phyloP scores from a whole-genome alignment of 768 basidiomycete genomes.

The Amanita fuliginea region DNA sequence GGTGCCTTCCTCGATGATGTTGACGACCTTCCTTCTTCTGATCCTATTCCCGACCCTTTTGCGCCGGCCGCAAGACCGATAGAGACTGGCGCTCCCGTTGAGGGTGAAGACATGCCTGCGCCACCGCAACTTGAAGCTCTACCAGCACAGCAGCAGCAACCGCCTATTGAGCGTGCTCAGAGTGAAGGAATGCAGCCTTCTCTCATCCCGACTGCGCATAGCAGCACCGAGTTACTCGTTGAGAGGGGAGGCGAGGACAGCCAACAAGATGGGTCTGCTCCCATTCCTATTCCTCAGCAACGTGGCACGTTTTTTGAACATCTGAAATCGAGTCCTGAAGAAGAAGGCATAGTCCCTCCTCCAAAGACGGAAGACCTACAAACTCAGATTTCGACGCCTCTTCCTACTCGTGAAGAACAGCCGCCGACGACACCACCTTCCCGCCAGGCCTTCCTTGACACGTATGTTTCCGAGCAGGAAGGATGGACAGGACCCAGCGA shows the following conservation, averaged over 20 bases:
- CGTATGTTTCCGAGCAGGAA: not conserved
- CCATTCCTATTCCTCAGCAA: not conserved
- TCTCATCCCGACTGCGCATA: not conserved
- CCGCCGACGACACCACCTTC: not conserved
- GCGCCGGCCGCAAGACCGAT: constrained; percentile 7
- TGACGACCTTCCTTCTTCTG: constrained; percentile 27
- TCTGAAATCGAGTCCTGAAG: not conserved
- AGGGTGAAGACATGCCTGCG: not conserved
- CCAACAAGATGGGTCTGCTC: not conserved
- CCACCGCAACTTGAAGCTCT: not conserved
- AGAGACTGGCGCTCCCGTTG: not conserved
- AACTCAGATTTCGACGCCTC: not conserved
- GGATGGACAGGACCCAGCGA: constrained; percentile 2
- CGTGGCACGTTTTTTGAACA: not conserved
- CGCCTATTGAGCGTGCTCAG: not conserved
- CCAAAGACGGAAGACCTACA: not conserved
- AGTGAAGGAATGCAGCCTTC: not conserved
- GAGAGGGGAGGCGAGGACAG: not conserved
- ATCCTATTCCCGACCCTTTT: constrained; percentile 20
- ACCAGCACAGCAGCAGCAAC: not conserved
- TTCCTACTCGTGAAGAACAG: not conserved
- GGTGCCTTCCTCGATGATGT: constrained; percentile 43
- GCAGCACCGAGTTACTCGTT: not conserved
- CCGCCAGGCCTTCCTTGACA: not conserved
- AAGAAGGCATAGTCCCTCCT: not conserved